Evolutionary conservation across 345 rosid genomes (phyloP), one percentile per base, ranked within the genome.

Genomic region (Moricandia moricandioides): DNA sequence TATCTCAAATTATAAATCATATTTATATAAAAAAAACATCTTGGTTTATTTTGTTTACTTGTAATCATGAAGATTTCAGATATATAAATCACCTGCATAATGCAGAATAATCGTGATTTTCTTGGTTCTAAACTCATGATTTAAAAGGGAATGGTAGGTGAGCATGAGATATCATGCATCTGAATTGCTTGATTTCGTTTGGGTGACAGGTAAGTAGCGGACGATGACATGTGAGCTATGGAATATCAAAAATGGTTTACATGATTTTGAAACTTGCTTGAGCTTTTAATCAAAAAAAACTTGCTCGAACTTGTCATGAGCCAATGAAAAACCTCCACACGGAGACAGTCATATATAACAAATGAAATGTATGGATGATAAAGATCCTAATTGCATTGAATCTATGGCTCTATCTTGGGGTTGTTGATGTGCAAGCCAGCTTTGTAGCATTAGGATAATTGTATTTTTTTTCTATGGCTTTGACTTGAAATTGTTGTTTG

Each of bases 371-470:
- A 59, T 59, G 62, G 37, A 67, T 75, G 1, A 60, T 43, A 69
- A 45, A 69, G 6, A 76, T 76, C 64, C 52, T 45, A 45, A 45
- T 65, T 65, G 67, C 67, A 71, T 70, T 45, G 55, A 65, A 45
- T 77, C 49, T 63, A 70, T 77, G 75, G 54, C 52, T 64, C 55
- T 57, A 65, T 71, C 13, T 58, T 43, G 62, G 21, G 24, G 68
- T 77, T 71, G 76, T 70, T 70, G 71, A 65, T 71, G 67, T 77
- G 76, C 76, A 65, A 71, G 80, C 80, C 66, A 77, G 76, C 80
- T 77, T 77, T 77, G 71, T 47, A 33, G 34, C 71, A 71, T 64
- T 59, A 49, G 59, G 62, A 59, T 58, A 0, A n/a, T n/a, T 59
- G 35, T 39, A 64, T 10, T 72, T 57, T 29, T 64, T 43, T 40